phyloP scores from a whole-genome alignment of 345 rosid genomes.

The Cardamine occulta region DNA sequence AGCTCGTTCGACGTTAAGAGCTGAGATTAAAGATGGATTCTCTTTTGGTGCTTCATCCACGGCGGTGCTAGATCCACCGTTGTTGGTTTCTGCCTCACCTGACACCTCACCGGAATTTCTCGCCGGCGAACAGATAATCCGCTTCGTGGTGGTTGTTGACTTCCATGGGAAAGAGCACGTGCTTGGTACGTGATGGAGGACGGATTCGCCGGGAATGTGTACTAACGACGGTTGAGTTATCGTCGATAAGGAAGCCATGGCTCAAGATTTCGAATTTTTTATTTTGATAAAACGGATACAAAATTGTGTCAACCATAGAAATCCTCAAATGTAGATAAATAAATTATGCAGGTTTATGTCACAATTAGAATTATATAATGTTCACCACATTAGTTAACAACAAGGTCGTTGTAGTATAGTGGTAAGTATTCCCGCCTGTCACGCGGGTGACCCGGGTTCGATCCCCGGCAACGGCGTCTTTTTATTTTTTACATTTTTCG shows the following conservation, averaged over 20 bases:
- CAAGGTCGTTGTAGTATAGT: conserved; percentile 46
- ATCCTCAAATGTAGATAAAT: conserved; percentile 4
- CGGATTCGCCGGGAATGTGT: conserved; percentile 23
- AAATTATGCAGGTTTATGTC: not conserved
- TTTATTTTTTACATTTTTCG: too few relatives aligned
- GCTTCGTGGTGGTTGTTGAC: conserved; percentile 23
- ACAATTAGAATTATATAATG: accelerated
- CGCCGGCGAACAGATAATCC: conserved; percentile 30
- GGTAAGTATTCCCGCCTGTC: conserved; percentile 91
- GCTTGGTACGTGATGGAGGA: conserved; percentile 33
- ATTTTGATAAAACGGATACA: conserved; percentile 4
- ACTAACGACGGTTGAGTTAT: conserved; percentile 34
- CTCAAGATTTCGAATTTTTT: not conserved
- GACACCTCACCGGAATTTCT: conserved; percentile 50
- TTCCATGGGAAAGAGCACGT: conserved; percentile 41
- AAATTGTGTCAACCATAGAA: conserved; percentile 35
- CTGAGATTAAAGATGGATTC: conserved; percentile 65
- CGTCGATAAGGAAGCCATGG: conserved; percentile 44
- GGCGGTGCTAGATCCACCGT: conserved; percentile 53
- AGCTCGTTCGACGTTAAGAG: conserved; percentile 83
- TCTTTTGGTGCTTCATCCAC: conserved; percentile 58
- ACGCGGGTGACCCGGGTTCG: conserved; percentile 95
- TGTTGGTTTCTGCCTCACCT: conserved; percentile 38
- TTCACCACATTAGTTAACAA: too few relatives aligned
- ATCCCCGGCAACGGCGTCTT: conserved; percentile 84